Conservation (phyloP, 164 flowering plant genomes). For the Echeveria elegans region DNA sequence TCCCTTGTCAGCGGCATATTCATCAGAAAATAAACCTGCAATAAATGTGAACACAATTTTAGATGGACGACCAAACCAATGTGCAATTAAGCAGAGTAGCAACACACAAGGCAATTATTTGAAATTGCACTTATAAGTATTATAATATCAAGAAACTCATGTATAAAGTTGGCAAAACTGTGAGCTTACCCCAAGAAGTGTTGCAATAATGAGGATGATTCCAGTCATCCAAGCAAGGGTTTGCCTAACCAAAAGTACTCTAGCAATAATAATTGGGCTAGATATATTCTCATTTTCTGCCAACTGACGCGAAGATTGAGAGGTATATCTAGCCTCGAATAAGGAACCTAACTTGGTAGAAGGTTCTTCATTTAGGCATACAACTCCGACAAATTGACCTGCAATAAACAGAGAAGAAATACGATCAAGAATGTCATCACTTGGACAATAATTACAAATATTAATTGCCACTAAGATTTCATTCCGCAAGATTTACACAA, state of each 20-base stretch:
- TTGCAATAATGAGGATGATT: conserved; percentile 69
- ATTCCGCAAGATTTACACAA: no score
- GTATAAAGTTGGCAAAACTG: no score
- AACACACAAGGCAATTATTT: no score
- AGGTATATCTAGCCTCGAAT: conserved; percentile 33
- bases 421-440: neutral
- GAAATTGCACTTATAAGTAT: no score
- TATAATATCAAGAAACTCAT: no score
- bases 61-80: no score
- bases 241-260: conserved; percentile 50
- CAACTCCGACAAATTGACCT: conserved; percentile 84
- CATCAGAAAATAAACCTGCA: conserved; percentile 54
- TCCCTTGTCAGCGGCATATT: conserved; percentile 77
- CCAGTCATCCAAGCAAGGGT: conserved; percentile 93
- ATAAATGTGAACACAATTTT: no score
- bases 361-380: conserved; percentile 24
- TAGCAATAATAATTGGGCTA: conserved; percentile 13
- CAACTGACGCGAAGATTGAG: conserved; percentile 47
- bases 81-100: no score
- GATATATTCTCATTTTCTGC: conserved; percentile 29
- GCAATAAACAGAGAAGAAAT: conserved; percentile 9
- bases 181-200: conserved; percentile 78
- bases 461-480: no score
- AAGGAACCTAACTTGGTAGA: conserved; percentile 23
- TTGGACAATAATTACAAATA: no score